phyloP scores from a whole-genome alignment of 2,329 filamentous ascomycete species.

The Neonectria faginata region DNA sequence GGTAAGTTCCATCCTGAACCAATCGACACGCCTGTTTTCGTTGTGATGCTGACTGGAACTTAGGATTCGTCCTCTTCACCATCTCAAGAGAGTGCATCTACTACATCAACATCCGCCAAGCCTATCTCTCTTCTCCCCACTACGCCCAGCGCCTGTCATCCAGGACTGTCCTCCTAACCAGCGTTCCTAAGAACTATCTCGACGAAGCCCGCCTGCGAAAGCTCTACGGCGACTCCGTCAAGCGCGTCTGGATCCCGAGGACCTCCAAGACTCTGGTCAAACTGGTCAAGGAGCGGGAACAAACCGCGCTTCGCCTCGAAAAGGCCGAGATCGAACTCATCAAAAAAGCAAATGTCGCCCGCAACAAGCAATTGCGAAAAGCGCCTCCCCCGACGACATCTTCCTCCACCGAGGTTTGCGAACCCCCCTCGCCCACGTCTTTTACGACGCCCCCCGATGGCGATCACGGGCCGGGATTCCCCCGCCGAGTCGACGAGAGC shows the following conservation, averaged over 20 bases:
- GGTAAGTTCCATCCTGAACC: conserved; percentile 38
- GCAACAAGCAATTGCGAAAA: conserved; percentile 63
- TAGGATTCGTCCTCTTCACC: conserved; percentile 87
- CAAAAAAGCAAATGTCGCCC: conserved; percentile 78
- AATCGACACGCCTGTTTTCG: neutral
- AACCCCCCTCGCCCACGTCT: conserved; percentile 31
- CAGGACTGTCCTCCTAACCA: conserved; percentile 88
- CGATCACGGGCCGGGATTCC: conserved; percentile 17
- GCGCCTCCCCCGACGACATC: conserved; percentile 12
- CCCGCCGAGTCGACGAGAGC: conserved; percentile 20
- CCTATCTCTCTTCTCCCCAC: conserved; percentile 86
- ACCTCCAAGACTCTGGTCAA: conserved; percentile 83
- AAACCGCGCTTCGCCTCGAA: conserved; percentile 84
- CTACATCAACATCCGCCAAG: conserved; percentile 93
- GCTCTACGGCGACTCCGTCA: conserved; percentile 85
- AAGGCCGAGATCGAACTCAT: conserved; percentile 88
- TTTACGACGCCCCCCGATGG: conserved; percentile 28
- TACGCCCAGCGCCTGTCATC: conserved; percentile 90
- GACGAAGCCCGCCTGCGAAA: conserved; percentile 80
- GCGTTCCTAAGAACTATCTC: conserved; percentile 83
- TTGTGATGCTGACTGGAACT: conserved; percentile 21
- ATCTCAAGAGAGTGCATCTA: conserved; percentile 90
- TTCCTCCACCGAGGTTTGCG: conserved; percentile 28
- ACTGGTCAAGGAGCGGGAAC: conserved; percentile 83
- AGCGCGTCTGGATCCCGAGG: conserved; percentile 85